Evolutionary conservation across 176 grass and related monocot genomes (phyloP), one percentile per base, ranked within the genome.

Genomic region (Bolboschoenus planiculmis): DNA sequence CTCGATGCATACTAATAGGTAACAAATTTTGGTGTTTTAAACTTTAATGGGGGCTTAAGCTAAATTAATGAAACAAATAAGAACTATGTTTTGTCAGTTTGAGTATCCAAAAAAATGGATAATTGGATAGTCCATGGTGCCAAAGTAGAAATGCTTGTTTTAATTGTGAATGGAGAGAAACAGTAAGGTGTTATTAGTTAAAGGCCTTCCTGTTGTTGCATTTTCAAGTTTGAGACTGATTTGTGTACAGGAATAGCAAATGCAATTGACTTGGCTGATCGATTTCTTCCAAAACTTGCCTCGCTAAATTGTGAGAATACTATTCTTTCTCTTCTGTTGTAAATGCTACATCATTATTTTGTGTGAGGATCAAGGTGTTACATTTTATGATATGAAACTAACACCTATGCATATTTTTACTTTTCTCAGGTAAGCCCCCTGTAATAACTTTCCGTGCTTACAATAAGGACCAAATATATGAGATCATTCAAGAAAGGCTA

Each of bases 1-100:
- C 93, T 15, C 87, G 83, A 89, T 99, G 85, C 81, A 87, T 99
- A 90, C 76, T 99, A 21, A 91, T 99, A 91, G 93, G 97, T 99
- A 82, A 67, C 23, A 13, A 71, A 78, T 74, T 67, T 14, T 33
- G n/a, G 24, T 58, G 46, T 18, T 77, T 4, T 77, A 14, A 9
- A 43, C 20, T 43, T n/a, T 77, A 33, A 77, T 7, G 27, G 6
- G 46, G 10, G 53, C 27, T 77, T 21, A 18, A 76, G 30, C 24
- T 30, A 53, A 18, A n/a, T 53, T 15, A 14, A 48, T 15, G 40
- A 4, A 30, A 48, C 11, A n/a, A n/a, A n/a, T n/a, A n/a, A n/a
- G n/a, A n/a, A n/a, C n/a, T n/a, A n/a, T 16, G 24, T 30, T 74
- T 16, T 74, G 5, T 77, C 20, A 18, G 46, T 77, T 71, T 10